phyloP scores from a whole-genome alignment of 352 stramenopile genomes.

The Pythium sp. region DNA sequence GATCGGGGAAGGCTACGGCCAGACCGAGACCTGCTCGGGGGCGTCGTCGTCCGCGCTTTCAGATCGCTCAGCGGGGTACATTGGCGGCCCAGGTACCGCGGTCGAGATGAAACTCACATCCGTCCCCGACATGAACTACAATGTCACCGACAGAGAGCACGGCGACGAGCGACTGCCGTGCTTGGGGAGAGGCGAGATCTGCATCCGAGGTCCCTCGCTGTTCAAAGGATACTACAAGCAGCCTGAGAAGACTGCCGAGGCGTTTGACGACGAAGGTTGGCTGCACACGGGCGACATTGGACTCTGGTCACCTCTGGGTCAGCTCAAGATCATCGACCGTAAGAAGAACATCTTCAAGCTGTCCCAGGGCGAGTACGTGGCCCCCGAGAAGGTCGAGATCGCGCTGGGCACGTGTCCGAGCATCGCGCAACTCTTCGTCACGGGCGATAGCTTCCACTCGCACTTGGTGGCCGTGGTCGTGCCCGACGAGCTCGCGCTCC shows the following conservation, averaged over 20 bases:
- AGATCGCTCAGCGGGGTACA: constrained; percentile 79
- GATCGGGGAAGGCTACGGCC: constrained; percentile 94
- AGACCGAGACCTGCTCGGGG: constrained; percentile 93
- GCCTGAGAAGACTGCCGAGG: constrained; percentile 89
- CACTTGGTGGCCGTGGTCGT: constrained; percentile 95
- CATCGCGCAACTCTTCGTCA: constrained; percentile 94
- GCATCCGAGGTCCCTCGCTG: constrained; percentile 77
- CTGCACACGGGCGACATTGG: constrained; percentile 97
- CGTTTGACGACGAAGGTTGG: constrained; percentile 91
- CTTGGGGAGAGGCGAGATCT: constrained; percentile 63
- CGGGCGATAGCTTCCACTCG: constrained; percentile 95
- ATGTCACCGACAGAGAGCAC: constrained; percentile 65
- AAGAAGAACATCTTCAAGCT: constrained; percentile 96
- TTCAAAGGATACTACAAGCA: constrained; percentile 95
- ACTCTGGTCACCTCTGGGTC: constrained; percentile 91
- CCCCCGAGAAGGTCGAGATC: constrained; percentile 97
- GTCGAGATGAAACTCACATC: constrained; percentile 93
- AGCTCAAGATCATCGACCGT: constrained; percentile 89
- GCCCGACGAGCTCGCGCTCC: constrained; percentile 49
- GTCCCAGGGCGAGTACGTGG: constrained; percentile 95
- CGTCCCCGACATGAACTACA: constrained; percentile 97
- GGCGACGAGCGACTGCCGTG: constrained; percentile 37
- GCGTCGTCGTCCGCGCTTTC: constrained; percentile 54
- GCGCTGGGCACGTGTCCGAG: constrained; percentile 86
- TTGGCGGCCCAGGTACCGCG: constrained; percentile 85